Conservation (phyloP, 768 basidiomycete species). For the Thelephora aurantiotincta region DNA sequence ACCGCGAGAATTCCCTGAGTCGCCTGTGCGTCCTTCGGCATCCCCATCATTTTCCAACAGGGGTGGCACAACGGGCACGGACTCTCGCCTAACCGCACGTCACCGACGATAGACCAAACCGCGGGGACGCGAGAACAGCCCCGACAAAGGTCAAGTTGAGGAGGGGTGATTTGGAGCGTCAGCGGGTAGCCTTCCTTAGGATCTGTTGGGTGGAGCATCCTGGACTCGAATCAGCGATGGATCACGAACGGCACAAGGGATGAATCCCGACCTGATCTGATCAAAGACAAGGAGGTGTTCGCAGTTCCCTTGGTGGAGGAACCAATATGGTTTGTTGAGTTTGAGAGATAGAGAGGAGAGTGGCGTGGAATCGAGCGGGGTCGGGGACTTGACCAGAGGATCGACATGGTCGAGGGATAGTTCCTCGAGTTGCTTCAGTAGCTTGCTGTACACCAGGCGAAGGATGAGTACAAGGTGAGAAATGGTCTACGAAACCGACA, state of each 20-base stretch:
- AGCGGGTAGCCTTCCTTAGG: constrained; percentile 49
- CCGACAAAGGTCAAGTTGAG: constrained; percentile 47
- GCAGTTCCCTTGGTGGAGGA: constrained; percentile 70
- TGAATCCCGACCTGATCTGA: constrained; percentile 55
- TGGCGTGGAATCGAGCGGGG: constrained; percentile 29
- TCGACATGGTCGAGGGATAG: constrained; percentile 19
- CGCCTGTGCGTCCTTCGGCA: constrained; percentile 23
- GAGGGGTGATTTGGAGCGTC: constrained; percentile 49
- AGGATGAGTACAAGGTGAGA: neutral
- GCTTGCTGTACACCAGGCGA: constrained; percentile 26
- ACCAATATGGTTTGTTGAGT: constrained; percentile 67
- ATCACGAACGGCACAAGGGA: neutral
- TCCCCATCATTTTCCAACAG: constrained; percentile 65
- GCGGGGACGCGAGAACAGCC: constrained; percentile 63
- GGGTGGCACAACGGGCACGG: constrained; percentile 60
- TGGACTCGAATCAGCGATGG: constrained; percentile 14
- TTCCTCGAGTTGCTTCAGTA: constrained; percentile 25
- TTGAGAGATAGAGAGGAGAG: constrained; percentile 44
- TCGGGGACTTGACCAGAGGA: constrained; percentile 21
- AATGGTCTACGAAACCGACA: constrained; percentile 15
- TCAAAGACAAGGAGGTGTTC: constrained; percentile 69
- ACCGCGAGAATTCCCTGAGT: constrained; percentile 31
- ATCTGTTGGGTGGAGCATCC: constrained; percentile 47
- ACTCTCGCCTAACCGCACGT: constrained; percentile 63
- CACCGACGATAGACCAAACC: constrained; percentile 49